phyloP scores from a whole-genome alignment of 208 protist genomes.

The Leptomonas seymouri region DNA sequence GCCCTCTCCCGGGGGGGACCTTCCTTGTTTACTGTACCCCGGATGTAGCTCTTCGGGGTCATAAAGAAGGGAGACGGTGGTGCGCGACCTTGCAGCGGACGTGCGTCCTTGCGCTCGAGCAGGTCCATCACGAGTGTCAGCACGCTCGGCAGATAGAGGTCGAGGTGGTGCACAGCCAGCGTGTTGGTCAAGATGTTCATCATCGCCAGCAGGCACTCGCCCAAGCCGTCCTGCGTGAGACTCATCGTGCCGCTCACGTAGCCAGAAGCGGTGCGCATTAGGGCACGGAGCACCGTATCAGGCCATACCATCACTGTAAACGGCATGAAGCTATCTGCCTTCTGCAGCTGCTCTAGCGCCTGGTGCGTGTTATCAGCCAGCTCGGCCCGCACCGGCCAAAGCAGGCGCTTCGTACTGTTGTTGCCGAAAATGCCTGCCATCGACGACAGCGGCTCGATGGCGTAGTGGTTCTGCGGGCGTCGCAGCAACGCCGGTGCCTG shows the following conservation, averaged over 20 bases:
- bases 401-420: slow-evolving; percentile 6
- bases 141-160: slow-evolving; percentile 65
- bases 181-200: slow-evolving; percentile 70
- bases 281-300: slow-evolving; percentile 63
- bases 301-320: slow-evolving; percentile 54
- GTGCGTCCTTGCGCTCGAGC: slow-evolving; percentile 23
- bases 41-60: background rate
- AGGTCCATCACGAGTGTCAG: slow-evolving; percentile 59
- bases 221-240: slow-evolving; percentile 68
- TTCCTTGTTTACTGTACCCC: background rate
- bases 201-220: slow-evolving; percentile 62
- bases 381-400: slow-evolving; percentile 32
- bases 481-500: slow-evolving; percentile 48
- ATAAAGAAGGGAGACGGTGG: slow-evolving; percentile 19
- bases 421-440: slow-evolving; percentile 21
- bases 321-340: slow-evolving; percentile 31
- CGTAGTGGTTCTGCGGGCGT: slow-evolving; percentile 42
- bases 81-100: slow-evolving; percentile 9
- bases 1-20: background rate
- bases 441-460: slow-evolving; percentile 33
- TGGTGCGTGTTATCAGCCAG: slow-evolving; percentile 23
- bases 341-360: slow-evolving; percentile 33
- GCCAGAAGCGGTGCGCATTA: slow-evolving; percentile 60
- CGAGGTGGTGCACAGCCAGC: slow-evolving; percentile 39
- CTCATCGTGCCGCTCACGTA: slow-evolving; percentile 60